Conservation (phyloP, 768 basidiomycete genomes). For the Rhodotorula toruloides region DNA sequence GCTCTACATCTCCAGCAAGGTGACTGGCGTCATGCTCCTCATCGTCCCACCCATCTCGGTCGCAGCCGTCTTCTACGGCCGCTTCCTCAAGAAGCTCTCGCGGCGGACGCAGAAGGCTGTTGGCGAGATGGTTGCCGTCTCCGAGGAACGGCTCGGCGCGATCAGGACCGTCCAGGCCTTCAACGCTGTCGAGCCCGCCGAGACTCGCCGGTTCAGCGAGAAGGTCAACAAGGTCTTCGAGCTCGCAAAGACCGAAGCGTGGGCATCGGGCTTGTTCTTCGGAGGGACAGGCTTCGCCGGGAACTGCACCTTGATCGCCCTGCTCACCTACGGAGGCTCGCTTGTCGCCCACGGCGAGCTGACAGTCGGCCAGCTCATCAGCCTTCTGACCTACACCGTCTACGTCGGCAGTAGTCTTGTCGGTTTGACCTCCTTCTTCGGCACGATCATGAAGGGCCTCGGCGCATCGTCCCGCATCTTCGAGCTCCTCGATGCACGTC, state of each 20-base stretch:
- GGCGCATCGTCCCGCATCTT: slow-evolving; percentile 93
- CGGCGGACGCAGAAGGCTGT: slow-evolving; percentile 89
- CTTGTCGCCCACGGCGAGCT: slow-evolving; percentile 83
- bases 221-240: slow-evolving; percentile 59
- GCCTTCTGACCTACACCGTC: slow-evolving; percentile 80
- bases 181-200: slow-evolving; percentile 69
- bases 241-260: slow-evolving; percentile 77
- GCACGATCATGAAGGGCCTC: slow-evolving; percentile 93
- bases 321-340: slow-evolving; percentile 89
- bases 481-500: slow-evolving; percentile 65
- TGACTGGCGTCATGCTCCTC: slow-evolving; percentile 86
- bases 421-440: slow-evolving; percentile 9
- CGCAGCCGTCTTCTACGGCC: slow-evolving; percentile 82
- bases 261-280: slow-evolving; percentile 80
- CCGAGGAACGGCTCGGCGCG: slow-evolving; percentile 81
- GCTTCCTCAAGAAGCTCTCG: slow-evolving; percentile 85
- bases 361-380: slow-evolving; percentile 85
- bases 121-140: slow-evolving; percentile 68
- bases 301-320: slow-evolving; percentile 78
- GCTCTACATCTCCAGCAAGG: slow-evolving; percentile 75
- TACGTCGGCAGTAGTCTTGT: slow-evolving; percentile 61
- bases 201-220: slow-evolving; percentile 69
- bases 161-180: slow-evolving; percentile 85
- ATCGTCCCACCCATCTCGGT: slow-evolving; percentile 66
- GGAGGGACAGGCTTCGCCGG: slow-evolving; percentile 64